Evolutionary conservation across 345 rosid species (phyloP).

Genomic region (Moricandia arvensis): DNA sequence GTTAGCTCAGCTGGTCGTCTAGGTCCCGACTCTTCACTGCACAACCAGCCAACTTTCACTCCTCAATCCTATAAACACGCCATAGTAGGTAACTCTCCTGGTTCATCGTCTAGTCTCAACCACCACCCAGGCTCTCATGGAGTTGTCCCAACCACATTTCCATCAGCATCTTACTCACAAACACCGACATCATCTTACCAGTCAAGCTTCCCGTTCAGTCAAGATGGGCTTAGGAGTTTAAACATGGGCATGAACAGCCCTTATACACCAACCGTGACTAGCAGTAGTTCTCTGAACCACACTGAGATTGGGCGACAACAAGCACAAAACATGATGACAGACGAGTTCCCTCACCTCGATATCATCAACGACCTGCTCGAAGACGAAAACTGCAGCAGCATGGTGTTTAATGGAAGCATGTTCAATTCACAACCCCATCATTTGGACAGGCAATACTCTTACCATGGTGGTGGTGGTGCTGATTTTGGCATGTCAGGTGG

Average conservation of each 20-base stretch:
- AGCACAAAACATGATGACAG: conserved; percentile 50
- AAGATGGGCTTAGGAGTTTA: conserved; percentile 25
- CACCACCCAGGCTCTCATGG: conserved; percentile 49
- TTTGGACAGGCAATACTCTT: conserved; percentile 57
- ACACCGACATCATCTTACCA: conserved; percentile 46
- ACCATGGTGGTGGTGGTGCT: conserved; percentile 42
- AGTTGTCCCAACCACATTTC: conserved; percentile 48
- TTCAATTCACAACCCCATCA: conserved; percentile 36
- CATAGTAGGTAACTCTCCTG: conserved; percentile 62
- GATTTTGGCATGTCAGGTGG: conserved; percentile 50
- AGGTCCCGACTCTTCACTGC: conserved; percentile 59
- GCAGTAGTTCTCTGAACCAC: conserved; percentile 28
- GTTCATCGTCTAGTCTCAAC: conserved; percentile 49
- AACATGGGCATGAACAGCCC: conserved; percentile 28
- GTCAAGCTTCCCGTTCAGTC: conserved; percentile 55
- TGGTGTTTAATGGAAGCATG: conserved; percentile 38
- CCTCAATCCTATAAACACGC: conserved; percentile 85
- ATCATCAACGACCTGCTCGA: conserved; percentile 97
- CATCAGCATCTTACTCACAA: conserved; percentile 42
- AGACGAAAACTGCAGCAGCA: conserved; percentile 61
- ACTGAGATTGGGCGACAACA: conserved; percentile 51
- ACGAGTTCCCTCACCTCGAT: conserved; percentile 96
- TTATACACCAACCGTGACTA: not conserved
- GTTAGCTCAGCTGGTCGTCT: conserved; percentile 82
- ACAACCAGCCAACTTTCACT: conserved; percentile 51